A percentile compares a stretch with the other conserved stretches of the same genome.
These are phyloP conservation scores for Suhomyces atakaporum DNA, from an alignment of 1,139 yeast species.

Conservation along the genomic window DNA sequence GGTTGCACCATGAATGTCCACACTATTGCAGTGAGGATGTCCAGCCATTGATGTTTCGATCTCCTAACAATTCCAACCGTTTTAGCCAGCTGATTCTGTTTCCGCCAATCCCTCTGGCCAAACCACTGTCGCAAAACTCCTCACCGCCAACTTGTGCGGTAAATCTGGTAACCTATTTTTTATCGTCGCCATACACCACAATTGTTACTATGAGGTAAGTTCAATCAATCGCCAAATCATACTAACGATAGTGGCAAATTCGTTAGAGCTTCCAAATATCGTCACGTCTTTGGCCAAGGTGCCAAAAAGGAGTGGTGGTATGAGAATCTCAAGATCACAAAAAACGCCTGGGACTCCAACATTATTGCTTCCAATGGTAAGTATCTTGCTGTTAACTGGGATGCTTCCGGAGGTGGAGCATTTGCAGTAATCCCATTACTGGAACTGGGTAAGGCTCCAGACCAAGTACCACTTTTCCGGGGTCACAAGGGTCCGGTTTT, in stretches of 20 bases:
- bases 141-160: too few species aligned
- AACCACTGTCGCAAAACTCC: too few species aligned
- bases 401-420: constrained; percentile 95
- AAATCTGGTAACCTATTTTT: neutral
- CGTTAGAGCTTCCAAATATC: constrained; percentile 93
- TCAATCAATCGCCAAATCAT: neutral
- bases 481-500: constrained; percentile 95
- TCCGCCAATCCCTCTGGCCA: too few species aligned
- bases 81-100: too few species aligned
- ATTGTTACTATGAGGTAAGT: constrained; percentile 13
- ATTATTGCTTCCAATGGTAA: constrained; percentile 78
- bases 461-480: constrained; percentile 85
- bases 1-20: too few species aligned
- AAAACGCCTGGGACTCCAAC: constrained; percentile 96
- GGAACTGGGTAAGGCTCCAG: constrained; percentile 95
- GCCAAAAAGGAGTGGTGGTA: constrained; percentile 85
- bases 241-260: constrained; percentile 68
- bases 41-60: too few species aligned
- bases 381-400: constrained; percentile 87
- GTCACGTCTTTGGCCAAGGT: constrained; percentile 94
- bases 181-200: neutral
- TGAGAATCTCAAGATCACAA: constrained; percentile 81
- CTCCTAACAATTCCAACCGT: too few species aligned
- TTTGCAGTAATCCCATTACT: constrained; percentile 86
- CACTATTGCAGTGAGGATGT: too few species aligned